phyloP scores from a whole-genome alignment of 148 eudicot species.

The Cornus florida region DNA sequence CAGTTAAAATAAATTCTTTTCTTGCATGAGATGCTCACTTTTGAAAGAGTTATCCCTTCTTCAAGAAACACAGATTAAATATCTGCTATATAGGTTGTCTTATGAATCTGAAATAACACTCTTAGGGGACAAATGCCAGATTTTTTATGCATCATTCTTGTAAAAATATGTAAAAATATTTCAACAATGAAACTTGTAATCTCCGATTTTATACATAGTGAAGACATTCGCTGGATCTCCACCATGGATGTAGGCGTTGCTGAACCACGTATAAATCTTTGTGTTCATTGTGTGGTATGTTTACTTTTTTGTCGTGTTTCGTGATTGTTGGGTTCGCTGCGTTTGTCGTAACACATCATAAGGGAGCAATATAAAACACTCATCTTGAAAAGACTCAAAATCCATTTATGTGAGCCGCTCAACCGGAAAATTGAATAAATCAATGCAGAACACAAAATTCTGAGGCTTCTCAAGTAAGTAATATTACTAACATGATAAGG shows the following conservation, averaged over 20 bases:
- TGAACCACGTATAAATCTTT: too few relatives aligned
- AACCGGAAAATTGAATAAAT: conserved; percentile 1
- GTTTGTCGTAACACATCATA: too few relatives aligned
- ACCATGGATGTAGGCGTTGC: too few relatives aligned
- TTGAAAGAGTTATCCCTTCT: neutral
- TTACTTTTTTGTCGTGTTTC: too few relatives aligned
- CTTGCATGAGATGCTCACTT: neutral
- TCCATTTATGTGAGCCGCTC: neutral
- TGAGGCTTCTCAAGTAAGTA: conserved; percentile 3
- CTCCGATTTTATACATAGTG: too few relatives aligned
- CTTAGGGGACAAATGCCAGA: neutral
- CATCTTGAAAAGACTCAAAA: neutral
- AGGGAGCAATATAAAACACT: neutral
- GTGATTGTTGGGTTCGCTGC: too few relatives aligned
- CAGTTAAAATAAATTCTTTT: too few relatives aligned
- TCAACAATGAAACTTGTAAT: neutral
- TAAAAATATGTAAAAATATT: neutral
- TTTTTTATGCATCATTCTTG: neutral
- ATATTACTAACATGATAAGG: neutral
- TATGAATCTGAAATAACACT: neutral
- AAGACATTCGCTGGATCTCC: too few relatives aligned
- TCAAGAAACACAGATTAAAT: neutral
- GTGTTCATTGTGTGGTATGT: too few relatives aligned
- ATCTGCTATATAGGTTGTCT: neutral
- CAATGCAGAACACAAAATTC: neutral